Evolutionary conservation across 2,329 filamentous ascomycete species (phyloP).

Genomic region (Monilinia vaccinii-corymbosi): DNA sequence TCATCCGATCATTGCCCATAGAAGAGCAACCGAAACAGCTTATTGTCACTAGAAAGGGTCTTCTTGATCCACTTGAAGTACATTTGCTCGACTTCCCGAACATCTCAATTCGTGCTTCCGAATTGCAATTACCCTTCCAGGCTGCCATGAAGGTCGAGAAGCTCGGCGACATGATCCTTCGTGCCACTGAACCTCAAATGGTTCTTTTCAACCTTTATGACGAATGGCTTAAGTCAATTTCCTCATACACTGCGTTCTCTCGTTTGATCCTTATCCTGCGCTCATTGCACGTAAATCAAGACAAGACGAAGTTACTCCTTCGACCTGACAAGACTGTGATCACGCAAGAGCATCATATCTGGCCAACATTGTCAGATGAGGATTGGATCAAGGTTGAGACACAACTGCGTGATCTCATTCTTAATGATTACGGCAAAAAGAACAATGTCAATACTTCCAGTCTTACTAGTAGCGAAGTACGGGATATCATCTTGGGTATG

Average conservation of each 20-base stretch:
- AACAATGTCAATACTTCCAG: conserved; percentile 99
- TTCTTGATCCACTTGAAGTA: conserved; percentile 92
- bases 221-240: conserved; percentile 97
- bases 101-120: conserved; percentile 95
- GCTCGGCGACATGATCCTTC: conserved; percentile 95
- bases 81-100: conserved; percentile 98
- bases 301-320: conserved; percentile 94
- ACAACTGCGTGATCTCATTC: conserved; percentile 84
- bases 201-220: conserved; percentile 98
- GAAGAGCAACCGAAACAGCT: conserved; percentile 99
- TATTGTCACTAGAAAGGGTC: conserved; percentile 94
- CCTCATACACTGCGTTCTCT: conserved; percentile 97
- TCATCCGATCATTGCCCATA: conserved; percentile 89
- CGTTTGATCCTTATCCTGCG: conserved; percentile 87
- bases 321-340: conserved; percentile 97
- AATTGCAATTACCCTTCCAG: conserved; percentile 95
- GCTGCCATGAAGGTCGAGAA: conserved; percentile 99
- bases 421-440: conserved; percentile 99
- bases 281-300: conserved; percentile 92
- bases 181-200: conserved; percentile 99
- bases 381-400: conserved; percentile 99
- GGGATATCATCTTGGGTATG: conserved; percentile 98
- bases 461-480: conserved; percentile 91
- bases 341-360: conserved; percentile 97
- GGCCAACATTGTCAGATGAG: conserved; percentile 88